Base-by-base conservation (phyloP, 768 basidiomycete species). In the Gautieria morchelliformis region DNA sequence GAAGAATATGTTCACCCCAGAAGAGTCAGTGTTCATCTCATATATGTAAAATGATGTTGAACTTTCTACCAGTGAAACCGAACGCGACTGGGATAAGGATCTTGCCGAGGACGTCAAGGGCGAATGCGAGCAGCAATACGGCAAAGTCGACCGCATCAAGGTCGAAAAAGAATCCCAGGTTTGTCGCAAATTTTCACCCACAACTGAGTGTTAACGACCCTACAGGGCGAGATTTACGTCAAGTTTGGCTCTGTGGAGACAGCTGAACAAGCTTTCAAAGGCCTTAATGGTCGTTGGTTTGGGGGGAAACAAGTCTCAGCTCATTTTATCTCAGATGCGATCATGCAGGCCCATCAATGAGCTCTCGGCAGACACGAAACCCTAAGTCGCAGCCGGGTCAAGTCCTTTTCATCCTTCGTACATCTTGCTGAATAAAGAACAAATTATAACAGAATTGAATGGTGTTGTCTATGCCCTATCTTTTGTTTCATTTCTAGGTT, bases 1-100 rank as follows among this genome's bases (percentile, higher is more conserved):
- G 64, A 91, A 85, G 71, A 93, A 99, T 66, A 95, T 97, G 90
- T 99, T 99, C 68, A 78, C 89, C 67, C 91, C 95, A n/a, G 93
- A 91, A 71, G 90, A 96, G 93, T 95, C 66, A 52, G 89, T 71
- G 12, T 33, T 37, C 35, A 37, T 60, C 58, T 33, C 19, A 33
- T 27, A 37, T 57, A 35, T 41, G 44, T 44, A 61, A 57, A 32
- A 57, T 57, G 14, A 10, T 9, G 4, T 5, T 49, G 19, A 55
- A 30, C 20, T 45, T 35, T 22, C 59, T 58, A 59, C 15, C 65
- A 95, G 92, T 70, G 96, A 98, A 77, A 93, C 91, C 14, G 96
- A 93, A 61, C 82, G 80, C 46, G 90, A 97, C 66, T 99, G 96
- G 96, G 92, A 98, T 66, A 89, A 82, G 60, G 96, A 98, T 58